Evolutionary conservation across 2,329 filamentous ascomycete genomes (phyloP), one percentile per base, ranked within the genome.

Genomic region (Triangularia verruculosa): DNA sequence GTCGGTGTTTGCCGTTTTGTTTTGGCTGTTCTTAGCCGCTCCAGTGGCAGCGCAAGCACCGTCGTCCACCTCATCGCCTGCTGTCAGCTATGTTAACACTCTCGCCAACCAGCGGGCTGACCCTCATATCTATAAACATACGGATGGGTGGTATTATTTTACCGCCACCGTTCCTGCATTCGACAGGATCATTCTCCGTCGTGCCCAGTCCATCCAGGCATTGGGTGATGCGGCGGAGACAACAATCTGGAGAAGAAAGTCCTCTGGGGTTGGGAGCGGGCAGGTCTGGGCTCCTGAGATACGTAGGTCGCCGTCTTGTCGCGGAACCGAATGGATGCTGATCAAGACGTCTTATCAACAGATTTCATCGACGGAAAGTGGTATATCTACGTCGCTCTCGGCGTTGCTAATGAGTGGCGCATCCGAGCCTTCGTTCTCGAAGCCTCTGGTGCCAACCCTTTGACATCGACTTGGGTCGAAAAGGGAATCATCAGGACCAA

Each of bases 211-310:
- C 32, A 70, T 70, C 39, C 66, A 67, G 20, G 66, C 47, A 3
- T 60, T 70, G 1, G 9, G 43, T 1, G 20, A 54, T 11, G 66
- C 69, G 3, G 9, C 68, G n/a, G 67, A 72, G 47, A 69, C 68
- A 1, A 70, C 66, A n/a, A 68, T 72, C 20, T 72, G 75, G 74
- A 75, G 75, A 20, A 79, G 81, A 12, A 70, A 69, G 28, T 72
- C 78, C 0, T 77, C 76, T 12, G 72, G 78, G 63, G 76, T 80
- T 78, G 75, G 78, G 76, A 7, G 78, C 73, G 47, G 78, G 77
- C 66, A 74, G 57, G 68, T 86, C 30, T 86, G 83, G 83, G 83
- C 83, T 0, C 83, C 83, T 0, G 83, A 86, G 73, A 75, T 86
- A 0, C 83, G 57, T 59, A 59, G 12, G 57, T 39, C 5, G 4